These are phyloP conservation scores for Tricholoma terreum DNA, from an alignment of 768 basidiomycete genomes.

Conservation along the genomic window DNA sequence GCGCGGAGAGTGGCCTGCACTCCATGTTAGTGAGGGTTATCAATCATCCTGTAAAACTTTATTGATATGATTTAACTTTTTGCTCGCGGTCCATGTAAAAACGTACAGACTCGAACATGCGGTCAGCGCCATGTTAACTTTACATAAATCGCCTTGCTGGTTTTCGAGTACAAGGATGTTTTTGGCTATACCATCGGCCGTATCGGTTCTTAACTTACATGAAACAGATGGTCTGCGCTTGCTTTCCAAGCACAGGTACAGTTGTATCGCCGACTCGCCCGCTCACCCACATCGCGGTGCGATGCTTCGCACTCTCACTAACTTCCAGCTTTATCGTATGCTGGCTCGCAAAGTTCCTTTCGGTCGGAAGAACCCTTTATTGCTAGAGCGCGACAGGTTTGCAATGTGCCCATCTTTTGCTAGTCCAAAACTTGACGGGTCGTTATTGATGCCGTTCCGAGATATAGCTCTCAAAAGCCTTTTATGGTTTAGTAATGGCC, in stretches of 20 bases:
- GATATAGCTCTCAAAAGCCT: too few species aligned
- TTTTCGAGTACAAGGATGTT: neutral
- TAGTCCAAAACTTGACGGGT: neutral
- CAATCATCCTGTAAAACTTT: too few species aligned
- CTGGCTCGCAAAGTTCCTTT: neutral
- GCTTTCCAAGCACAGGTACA: neutral
- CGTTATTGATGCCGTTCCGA: neutral
- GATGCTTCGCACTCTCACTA: too few species aligned
- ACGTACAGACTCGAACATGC: neutral
- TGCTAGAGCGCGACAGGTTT: too few species aligned
- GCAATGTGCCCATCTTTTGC: neutral
- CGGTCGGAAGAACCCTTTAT: too few species aligned
- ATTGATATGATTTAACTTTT: too few species aligned
- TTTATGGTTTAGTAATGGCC: too few species aligned
- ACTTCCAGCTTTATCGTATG: neutral
- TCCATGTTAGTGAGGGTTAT: neutral
- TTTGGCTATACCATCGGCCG: neutral
- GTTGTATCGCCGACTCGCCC: too few species aligned
- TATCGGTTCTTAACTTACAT: neutral
- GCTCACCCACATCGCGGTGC: too few species aligned
- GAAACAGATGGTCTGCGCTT: neutral
- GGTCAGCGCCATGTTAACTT: too few species aligned
- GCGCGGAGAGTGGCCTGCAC: neutral
- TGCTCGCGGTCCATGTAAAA: neutral
- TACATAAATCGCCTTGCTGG: too few species aligned